These are phyloP conservation scores for Westerdykella ornata DNA, from an alignment of 2,329 filamentous ascomycete species.

Conservation along the genomic window DNA sequence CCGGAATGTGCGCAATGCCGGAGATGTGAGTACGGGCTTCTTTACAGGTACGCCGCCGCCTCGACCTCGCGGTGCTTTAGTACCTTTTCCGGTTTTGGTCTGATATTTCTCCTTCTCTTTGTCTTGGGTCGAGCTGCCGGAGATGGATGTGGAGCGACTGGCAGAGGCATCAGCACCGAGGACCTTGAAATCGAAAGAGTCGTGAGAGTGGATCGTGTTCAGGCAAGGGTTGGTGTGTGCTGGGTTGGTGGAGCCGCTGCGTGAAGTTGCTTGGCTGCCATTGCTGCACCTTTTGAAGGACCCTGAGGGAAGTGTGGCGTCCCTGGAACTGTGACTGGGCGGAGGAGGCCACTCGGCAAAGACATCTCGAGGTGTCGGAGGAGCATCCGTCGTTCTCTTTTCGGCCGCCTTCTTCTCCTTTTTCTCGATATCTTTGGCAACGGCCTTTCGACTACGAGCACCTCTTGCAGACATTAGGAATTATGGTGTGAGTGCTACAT, in stretches of 20 bases:
- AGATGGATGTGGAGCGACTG: constrained; percentile 20
- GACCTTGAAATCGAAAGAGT: constrained; percentile 14
- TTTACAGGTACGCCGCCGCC: constrained; percentile 37
- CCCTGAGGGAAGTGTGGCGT: constrained; percentile 16
- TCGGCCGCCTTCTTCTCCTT: constrained; percentile 34
- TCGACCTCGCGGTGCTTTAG: constrained; percentile 34
- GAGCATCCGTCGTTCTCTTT: constrained; percentile 16
- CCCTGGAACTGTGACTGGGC: constrained; percentile 12
- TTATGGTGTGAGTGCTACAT: neutral
- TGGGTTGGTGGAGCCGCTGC: constrained; percentile 24
- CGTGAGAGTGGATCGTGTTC: constrained; percentile 19
- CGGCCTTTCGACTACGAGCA: constrained; percentile 36
- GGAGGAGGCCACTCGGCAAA: constrained; percentile 26
- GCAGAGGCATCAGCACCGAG: constrained; percentile 18
- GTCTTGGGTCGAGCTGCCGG: constrained; percentile 23
- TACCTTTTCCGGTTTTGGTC: constrained; percentile 32
- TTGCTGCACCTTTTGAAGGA: constrained; percentile 26
- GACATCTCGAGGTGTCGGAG: constrained; percentile 16
- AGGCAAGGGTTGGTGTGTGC: constrained; percentile 13
- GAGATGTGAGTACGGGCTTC: constrained; percentile 11
- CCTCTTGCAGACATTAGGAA: constrained; percentile 36
- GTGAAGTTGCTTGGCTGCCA: constrained; percentile 24
- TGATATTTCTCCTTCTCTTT: constrained; percentile 32
- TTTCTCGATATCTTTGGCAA: constrained; percentile 37
- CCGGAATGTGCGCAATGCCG: constrained; percentile 13